These are phyloP conservation scores for Hyparrhenia diplandra DNA, from an alignment of 176 grass and related monocot genomes.

Conservation along the genomic window DNA sequence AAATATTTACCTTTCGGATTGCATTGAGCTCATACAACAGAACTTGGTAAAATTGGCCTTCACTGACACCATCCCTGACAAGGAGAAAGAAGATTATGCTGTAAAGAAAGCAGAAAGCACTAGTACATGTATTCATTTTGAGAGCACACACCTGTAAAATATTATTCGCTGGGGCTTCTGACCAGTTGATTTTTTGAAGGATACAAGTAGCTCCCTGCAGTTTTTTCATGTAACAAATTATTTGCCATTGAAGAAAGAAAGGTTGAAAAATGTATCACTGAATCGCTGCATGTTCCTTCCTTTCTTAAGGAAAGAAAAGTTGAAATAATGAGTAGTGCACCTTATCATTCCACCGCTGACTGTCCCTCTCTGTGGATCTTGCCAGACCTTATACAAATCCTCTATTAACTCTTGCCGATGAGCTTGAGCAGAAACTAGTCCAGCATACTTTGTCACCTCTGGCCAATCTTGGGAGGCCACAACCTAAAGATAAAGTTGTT, in stretches of 20 bases:
- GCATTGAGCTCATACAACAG: slow-evolving; percentile 58
- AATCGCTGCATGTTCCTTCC: not conserved
- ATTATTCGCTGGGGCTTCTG: slow-evolving; percentile 55
- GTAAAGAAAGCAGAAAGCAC: not conserved
- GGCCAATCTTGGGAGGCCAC: slow-evolving; percentile 98
- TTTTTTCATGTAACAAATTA: not conserved
- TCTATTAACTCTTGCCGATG: slow-evolving; percentile 87
- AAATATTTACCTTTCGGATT: slow-evolving; percentile 45
- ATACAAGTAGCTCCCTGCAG: slow-evolving; percentile 60
- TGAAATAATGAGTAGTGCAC: slow-evolving; percentile 20
- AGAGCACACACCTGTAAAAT: slow-evolving; percentile 54
- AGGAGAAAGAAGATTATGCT: not conserved
- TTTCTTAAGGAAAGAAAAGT: not conserved
- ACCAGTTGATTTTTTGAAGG: slow-evolving; percentile 59
- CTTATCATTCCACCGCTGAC: slow-evolving; percentile 75
- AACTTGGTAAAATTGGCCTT: slow-evolving; percentile 73
- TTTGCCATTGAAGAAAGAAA: not conserved
- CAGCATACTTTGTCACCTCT: slow-evolving; percentile 95
- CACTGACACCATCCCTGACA: slow-evolving; percentile 64
- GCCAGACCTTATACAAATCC: slow-evolving; percentile 75
- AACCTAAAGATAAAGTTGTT: slow-evolving; percentile 48
- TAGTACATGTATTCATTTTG: not conserved
- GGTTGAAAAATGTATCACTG: slow-evolving; percentile 20
- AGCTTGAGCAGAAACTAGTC: slow-evolving; percentile 81
- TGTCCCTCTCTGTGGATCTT: slow-evolving; percentile 68